Base-by-base conservation (phyloP, 805 yeast genomes). In the Wickerhamomyces queroliae region DNA sequence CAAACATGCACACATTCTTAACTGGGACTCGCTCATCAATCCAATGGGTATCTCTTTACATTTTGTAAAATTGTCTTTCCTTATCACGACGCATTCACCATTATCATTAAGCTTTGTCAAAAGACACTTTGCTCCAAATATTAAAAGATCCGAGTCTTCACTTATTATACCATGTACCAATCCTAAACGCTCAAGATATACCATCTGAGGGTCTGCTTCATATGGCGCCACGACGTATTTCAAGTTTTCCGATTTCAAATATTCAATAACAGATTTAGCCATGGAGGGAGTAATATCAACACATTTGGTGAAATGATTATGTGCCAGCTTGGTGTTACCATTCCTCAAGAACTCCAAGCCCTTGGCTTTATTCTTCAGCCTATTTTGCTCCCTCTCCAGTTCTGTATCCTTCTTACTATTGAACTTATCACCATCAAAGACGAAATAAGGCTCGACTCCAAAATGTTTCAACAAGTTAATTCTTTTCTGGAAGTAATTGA, bases 141-240 rank as follows among this genome's bases (percentile, higher is more conserved):
- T 72, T 18, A 93, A 65, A 47, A 93, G 67, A 63, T 93, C 99
- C 1, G 97, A 89, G 57, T 93, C 99, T 55, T 93, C 99, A 31
- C 95, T 82, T 8, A 93, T 69, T 5, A 93, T 85, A 0, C 91
- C 98, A 45, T 88, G 83, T 6, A 88, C 91, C 1, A 78, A 38
- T 0, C 91, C 91, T 0, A 62, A 47, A 42, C 77, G 75, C 56
- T 91, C 98, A 32, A 93, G 69, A 52, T 80, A 88, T 9, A 90
- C 98, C 83, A 93, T 77, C 59, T 93, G 99, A 1, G 99, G 83
- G 59, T 93, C 99, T 1, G 99, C 99, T 63, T 93, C 99, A 57
- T 88, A 93, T 0, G 99, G 99, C 0, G 99, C 98, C 8, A 93
- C 99, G 7, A 93, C 75, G 52, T 76, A 91, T 43, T 70, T 73